Conservation (phyloP, 2,329 filamentous ascomycete species). For the Fusarium incarnatum region DNA sequence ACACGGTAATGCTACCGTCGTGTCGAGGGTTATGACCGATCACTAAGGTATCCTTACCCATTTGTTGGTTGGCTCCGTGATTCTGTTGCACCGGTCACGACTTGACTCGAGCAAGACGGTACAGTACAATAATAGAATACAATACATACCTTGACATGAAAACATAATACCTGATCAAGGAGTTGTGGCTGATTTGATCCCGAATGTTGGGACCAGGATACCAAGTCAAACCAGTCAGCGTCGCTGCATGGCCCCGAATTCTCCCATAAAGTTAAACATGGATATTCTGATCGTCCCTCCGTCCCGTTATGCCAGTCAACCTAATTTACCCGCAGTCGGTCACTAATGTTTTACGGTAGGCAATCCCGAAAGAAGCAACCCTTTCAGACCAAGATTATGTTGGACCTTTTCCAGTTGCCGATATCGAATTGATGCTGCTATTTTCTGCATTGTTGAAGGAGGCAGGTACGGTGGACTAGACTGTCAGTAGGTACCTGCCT, state of each 20-base stretch:
- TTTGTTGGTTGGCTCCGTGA: neutral
- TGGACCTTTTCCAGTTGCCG: neutral
- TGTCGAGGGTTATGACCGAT: slow-evolving; percentile 9
- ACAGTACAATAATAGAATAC: neutral
- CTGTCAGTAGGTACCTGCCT: neutral
- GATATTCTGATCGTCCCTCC: slow-evolving; percentile 40
- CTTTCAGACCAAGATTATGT: slow-evolving; percentile 11
- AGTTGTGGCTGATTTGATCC: slow-evolving; percentile 35
- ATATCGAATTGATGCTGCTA: neutral
- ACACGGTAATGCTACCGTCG: slow-evolving; percentile 18
- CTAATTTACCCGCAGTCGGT: slow-evolving; percentile 29
- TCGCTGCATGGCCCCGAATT: slow-evolving; percentile 35
- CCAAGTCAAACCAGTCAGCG: slow-evolving; percentile 38
- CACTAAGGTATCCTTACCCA: neutral
- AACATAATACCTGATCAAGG: slow-evolving; percentile 19
- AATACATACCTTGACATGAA: neutral
- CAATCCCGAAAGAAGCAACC: slow-evolving; percentile 29
- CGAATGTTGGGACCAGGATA: slow-evolving; percentile 16
- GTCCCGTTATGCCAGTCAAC: slow-evolving; percentile 36
- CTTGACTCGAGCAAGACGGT: slow-evolving; percentile 29
- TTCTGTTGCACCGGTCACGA: slow-evolving; percentile 11
- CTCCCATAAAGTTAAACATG: slow-evolving; percentile 39
- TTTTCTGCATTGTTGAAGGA: slow-evolving; percentile 12
- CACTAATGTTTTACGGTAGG: slow-evolving; percentile 23
- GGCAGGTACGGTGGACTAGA: slow-evolving; percentile 10